These are phyloP conservation scores for Oryza meyeriana DNA, from an alignment of 176 grass and related monocot genomes.

Conservation along the genomic window DNA sequence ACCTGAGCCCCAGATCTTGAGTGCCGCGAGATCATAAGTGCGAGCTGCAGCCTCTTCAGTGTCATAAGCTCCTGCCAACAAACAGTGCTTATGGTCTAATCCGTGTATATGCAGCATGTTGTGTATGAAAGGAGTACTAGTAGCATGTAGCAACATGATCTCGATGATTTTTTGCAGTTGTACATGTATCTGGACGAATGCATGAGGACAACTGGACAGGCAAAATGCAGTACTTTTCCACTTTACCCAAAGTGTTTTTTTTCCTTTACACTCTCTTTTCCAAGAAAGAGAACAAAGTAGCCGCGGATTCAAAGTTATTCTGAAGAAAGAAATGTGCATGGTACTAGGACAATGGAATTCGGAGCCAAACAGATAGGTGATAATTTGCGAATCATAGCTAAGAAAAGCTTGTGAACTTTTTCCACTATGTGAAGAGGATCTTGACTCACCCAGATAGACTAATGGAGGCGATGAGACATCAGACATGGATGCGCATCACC, in stretches of 20 bases:
- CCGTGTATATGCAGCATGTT: not conserved
- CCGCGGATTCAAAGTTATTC: slow-evolving; percentile 1
- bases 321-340: not conserved
- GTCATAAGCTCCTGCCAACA: slow-evolving; percentile 48
- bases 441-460: slow-evolving; percentile 90
- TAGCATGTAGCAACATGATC: not conserved
- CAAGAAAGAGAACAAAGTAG: not conserved
- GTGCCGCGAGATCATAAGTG: slow-evolving; percentile 78
- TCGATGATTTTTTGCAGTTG: not conserved
- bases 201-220: not conserved
- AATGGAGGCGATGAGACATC: slow-evolving; percentile 33
- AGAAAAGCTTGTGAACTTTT: slow-evolving; percentile 19
- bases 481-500: slow-evolving; percentile 32
- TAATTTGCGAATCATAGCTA: slow-evolving; percentile 26
- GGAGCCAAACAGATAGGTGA: not conserved
- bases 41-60: slow-evolving; percentile 65
- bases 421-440: slow-evolving; percentile 15
- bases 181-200: not conserved
- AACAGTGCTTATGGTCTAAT: not conserved
- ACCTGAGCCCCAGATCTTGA: slow-evolving; percentile 65
- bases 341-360: slow-evolving; percentile 1
- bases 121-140: not conserved
- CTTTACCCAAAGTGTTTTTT: not conserved
- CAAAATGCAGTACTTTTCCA: not conserved
- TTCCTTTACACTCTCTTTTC: not conserved